Conservation (phyloP, 75 land plant species). For the Isoetes taiwanensis region DNA sequence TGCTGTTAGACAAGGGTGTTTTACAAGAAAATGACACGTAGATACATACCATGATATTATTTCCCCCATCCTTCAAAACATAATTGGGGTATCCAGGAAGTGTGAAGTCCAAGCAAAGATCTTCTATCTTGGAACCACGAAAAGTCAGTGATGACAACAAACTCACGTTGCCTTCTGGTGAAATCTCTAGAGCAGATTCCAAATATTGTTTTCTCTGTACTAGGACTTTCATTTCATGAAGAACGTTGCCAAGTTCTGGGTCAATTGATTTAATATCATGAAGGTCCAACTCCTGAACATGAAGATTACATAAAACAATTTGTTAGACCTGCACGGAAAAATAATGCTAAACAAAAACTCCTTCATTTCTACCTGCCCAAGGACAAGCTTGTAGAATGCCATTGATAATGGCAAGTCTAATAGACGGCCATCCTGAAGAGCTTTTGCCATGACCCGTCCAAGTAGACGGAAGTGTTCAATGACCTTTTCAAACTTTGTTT, state of each 20-base stretch:
- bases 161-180: slow-evolving; percentile 16
- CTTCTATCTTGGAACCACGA: slow-evolving; percentile 62
- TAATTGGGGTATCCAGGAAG: slow-evolving; percentile 91
- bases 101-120: slow-evolving; percentile 82
- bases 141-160: slow-evolving; percentile 35
- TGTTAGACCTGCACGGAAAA: slow-evolving; percentile 25
- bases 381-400: slow-evolving; percentile 73
- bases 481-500: slow-evolving; percentile 48
- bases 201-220: slow-evolving; percentile 52
- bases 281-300: slow-evolving; percentile 75
- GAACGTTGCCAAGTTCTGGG: slow-evolving; percentile 63
- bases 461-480: slow-evolving; percentile 71
- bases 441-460: slow-evolving; percentile 91
- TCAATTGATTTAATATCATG: slow-evolving; percentile 74
- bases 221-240: slow-evolving; percentile 76
- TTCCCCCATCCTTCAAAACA: slow-evolving; percentile 44
- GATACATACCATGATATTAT: slow-evolving; percentile 28
- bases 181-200: slow-evolving; percentile 32
- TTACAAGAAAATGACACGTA: not conserved
- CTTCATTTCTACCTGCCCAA: slow-evolving; percentile 58
- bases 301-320: not conserved
- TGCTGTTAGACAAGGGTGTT: not conserved
- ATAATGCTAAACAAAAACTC: slow-evolving; percentile 19
- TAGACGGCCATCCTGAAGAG: slow-evolving; percentile 94
- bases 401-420: slow-evolving; percentile 81